These are phyloP conservation scores for Passalora sequoiae DNA, from an alignment of 2,329 filamentous ascomycete species.

Conservation along the genomic window DNA sequence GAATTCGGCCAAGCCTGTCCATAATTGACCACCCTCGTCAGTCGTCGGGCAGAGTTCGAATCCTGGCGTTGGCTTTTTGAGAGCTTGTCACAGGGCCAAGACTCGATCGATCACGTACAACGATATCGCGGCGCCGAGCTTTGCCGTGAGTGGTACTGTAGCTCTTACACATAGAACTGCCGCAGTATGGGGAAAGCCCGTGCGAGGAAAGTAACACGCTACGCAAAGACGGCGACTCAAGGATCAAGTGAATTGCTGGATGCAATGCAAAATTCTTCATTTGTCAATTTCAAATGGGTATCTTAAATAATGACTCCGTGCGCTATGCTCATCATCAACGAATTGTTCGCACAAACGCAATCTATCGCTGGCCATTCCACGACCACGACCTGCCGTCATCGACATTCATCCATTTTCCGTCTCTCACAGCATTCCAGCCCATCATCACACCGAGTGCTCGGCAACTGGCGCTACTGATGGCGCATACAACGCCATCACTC, in stretches of 20 bases:
- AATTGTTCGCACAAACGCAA: background rate
- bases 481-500: constrained; percentile 69
- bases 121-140: too few species aligned
- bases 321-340: constrained; percentile 2
- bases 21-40: too few species aligned
- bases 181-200: too few species aligned
- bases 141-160: too few species aligned
- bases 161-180: too few species aligned
- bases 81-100: too few species aligned
- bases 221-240: too few species aligned
- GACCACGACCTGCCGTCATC: constrained; percentile 53
- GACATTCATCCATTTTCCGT: constrained; percentile 69
- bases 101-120: too few species aligned
- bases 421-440: constrained; percentile 67
- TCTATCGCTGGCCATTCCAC: constrained; percentile 30
- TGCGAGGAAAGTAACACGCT: too few species aligned
- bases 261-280: background rate
- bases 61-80: too few species aligned
- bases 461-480: constrained; percentile 63
- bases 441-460: constrained; percentile 77
- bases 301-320: background rate
- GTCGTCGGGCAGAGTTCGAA: too few species aligned
- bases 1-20: too few species aligned
- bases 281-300: constrained; percentile 1
- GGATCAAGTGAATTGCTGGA: background rate